Conservation (phyloP, 805 yeast species). For the Saturnispora kantuleensis region DNA sequence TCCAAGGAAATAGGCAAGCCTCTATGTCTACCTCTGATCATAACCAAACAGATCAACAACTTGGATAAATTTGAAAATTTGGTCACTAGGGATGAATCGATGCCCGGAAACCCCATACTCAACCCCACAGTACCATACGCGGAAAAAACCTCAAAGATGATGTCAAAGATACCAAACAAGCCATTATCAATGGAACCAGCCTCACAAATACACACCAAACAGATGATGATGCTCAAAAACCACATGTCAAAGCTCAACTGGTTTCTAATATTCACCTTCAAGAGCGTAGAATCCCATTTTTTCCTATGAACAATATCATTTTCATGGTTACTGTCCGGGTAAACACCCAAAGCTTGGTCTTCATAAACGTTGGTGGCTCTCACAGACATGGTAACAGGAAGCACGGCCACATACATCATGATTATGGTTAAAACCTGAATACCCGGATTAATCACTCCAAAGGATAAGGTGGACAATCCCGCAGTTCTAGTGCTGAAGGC, state of each 20-base stretch:
- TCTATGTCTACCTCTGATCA: slow-evolving; percentile 91
- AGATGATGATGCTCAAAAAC: slow-evolving; percentile 79
- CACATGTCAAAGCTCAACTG: slow-evolving; percentile 90
- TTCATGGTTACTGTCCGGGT: slow-evolving; percentile 23
- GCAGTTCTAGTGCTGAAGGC: slow-evolving; percentile 90
- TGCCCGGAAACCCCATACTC: slow-evolving; percentile 67
- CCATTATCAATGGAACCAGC: slow-evolving; percentile 44
- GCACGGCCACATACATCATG: slow-evolving; percentile 95
- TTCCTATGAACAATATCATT: slow-evolving; percentile 30
- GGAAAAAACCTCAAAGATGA: slow-evolving; percentile 77
- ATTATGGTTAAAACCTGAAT: slow-evolving; percentile 86
- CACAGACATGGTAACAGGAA: slow-evolving; percentile 90
- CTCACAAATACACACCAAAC: slow-evolving; percentile 79
- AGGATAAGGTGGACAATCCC: slow-evolving; percentile 66
- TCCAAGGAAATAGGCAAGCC: slow-evolving; percentile 87
- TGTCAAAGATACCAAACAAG: slow-evolving; percentile 56
- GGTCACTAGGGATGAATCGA: slow-evolving; percentile 57
- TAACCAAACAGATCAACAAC: slow-evolving; percentile 71
- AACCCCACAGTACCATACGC: slow-evolving; percentile 95
- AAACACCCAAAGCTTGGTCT: slow-evolving; percentile 85
- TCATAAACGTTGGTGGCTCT: slow-evolving; percentile 95
- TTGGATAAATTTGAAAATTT: slow-evolving; percentile 66
- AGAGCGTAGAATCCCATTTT: slow-evolving; percentile 44
- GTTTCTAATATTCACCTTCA: slow-evolving; percentile 77
- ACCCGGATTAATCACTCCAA: slow-evolving; percentile 69